A percentile compares a stretch with the other conserved stretches of the same genome.
These are phyloP conservation scores for Bothriochloa decipiens DNA, from an alignment of 176 grass and related monocot genomes.

Conservation along the genomic window DNA sequence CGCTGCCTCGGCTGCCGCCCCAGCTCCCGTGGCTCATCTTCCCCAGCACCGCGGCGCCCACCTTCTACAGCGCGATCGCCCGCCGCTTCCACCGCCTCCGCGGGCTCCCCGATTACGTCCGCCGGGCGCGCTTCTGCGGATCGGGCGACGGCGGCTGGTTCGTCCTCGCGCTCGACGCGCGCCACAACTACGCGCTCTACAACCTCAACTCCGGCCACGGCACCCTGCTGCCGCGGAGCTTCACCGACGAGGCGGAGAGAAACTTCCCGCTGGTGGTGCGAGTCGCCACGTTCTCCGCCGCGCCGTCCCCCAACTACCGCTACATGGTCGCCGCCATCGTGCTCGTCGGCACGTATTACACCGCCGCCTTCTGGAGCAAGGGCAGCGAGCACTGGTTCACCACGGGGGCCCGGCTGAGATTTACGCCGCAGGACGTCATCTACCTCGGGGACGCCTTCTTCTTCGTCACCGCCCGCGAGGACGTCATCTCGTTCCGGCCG, in stretches of 20 bases:
- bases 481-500: conserved; percentile 10
- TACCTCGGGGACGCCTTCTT: conserved; percentile 31
- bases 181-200: conserved; percentile 38
- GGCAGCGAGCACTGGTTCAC: conserved; percentile 29
- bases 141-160: too few relatives aligned
- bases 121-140: neutral
- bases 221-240: conserved; percentile 21
- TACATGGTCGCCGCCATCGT: conserved; percentile 50
- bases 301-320: neutral
- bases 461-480: conserved; percentile 29
- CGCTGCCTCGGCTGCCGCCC: conserved; percentile 1
- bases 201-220: conserved; percentile 24
- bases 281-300: conserved; percentile 29
- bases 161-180: neutral
- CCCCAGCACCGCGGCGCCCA: conserved; percentile 40
- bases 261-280: conserved; percentile 24
- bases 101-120: conserved; percentile 39
- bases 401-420: neutral
- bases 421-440: conserved; percentile 33
- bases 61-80: conserved; percentile 43
- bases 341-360: neutral
- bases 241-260: fast-evolving
- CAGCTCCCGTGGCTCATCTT: conserved; percentile 55
- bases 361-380: conserved; percentile 36
- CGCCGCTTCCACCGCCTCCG: neutral